Base-by-base conservation (phyloP, 2,329 filamentous ascomycete species). In the Alternaria arborescens region DNA sequence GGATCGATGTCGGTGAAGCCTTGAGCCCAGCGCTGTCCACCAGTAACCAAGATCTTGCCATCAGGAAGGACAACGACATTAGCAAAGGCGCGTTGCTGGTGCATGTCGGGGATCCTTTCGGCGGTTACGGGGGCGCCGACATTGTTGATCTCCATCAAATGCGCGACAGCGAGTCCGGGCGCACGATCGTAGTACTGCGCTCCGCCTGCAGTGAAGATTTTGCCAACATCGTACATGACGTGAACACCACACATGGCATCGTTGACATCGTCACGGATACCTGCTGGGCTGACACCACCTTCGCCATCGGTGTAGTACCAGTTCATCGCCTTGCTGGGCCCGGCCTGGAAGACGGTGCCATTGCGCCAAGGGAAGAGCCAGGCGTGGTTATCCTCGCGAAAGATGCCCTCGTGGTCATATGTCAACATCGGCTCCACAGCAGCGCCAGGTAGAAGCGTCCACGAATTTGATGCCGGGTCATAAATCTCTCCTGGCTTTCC, bases 301-400 rank as follows among this genome's bases (percentile, higher is more conserved):
- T 71, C 72, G 5, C 79, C 80, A 5, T 70, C 68, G 1, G 81
- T 83, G 36, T 76, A 75, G 65, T 83, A 87, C 86, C 86, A 88
- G 69, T 87, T 81, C 82, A 86, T 86, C 2, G 77, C 74, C 51
- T 75, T 81, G 62, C 80, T 82, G 1, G 84, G 85, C 0, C 85
- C 85, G 3, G 83, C 84, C 59, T 86, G 84, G 70, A 86, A 85
- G 22, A 85, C 78, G 5, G 61, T 64, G 24, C 66, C 66, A 10
- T 70, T 63, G 12, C 61, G 56, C 67, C 66, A 70, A 3, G 60
- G 57, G 26, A 66, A 70, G 3, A 70, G 57, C 67, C 67, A 70
- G 14, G 64, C 62, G n/a, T 70, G 67, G n/a, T 70, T 70, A 38
- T 70, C 67, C 18, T 60, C 43, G 11, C 64, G 62, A 41, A 51